Conservation (phyloP, 2,329 filamentous ascomycete species). For the Grosmannia clavigera region DNA sequence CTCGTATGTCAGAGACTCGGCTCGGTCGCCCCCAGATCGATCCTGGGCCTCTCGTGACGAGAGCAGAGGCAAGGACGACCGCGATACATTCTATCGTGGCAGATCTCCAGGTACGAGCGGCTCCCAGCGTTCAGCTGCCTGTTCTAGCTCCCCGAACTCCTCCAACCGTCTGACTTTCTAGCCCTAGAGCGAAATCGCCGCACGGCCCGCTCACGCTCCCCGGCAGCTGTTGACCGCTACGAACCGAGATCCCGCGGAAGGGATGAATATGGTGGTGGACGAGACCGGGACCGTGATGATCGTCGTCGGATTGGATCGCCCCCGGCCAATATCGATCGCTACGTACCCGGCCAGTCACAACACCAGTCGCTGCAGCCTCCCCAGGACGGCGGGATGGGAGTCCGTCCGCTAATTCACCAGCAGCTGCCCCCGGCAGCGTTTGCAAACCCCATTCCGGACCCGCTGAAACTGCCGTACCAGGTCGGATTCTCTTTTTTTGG, state of each 20-base stretch:
- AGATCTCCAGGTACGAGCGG: slow-evolving; percentile 56
- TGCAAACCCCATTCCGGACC: slow-evolving; percentile 59
- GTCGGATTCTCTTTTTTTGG: slow-evolving; percentile 79
- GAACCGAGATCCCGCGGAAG: slow-evolving; percentile 54
- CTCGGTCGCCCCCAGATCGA: slow-evolving; percentile 41
- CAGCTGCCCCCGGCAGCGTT: slow-evolving; percentile 18
- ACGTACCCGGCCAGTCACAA: slow-evolving; percentile 62
- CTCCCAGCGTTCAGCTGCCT: neutral
- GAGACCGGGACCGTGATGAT: slow-evolving; percentile 39
- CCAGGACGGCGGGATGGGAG: slow-evolving; percentile 50
- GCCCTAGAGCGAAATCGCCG: slow-evolving; percentile 46
- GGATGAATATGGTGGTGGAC: slow-evolving; percentile 49
- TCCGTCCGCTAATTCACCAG: slow-evolving; percentile 50
- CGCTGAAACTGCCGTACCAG: slow-evolving; percentile 61
- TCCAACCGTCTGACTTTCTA: slow-evolving; percentile 16
- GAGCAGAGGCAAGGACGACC: slow-evolving; percentile 36
- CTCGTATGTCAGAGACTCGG: slow-evolving; percentile 43
- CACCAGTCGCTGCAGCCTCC: slow-evolving; percentile 28
- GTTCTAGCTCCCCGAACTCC: neutral
- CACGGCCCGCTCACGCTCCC: slow-evolving; percentile 56
- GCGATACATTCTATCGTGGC: slow-evolving; percentile 51
- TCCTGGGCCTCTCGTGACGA: slow-evolving; percentile 41
- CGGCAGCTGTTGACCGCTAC: slow-evolving; percentile 60
- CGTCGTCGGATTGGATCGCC: slow-evolving; percentile 48
- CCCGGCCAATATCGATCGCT: slow-evolving; percentile 68